phyloP scores from a whole-genome alignment of 2,329 filamentous ascomycete genomes.

The Ilyonectria sp. region DNA sequence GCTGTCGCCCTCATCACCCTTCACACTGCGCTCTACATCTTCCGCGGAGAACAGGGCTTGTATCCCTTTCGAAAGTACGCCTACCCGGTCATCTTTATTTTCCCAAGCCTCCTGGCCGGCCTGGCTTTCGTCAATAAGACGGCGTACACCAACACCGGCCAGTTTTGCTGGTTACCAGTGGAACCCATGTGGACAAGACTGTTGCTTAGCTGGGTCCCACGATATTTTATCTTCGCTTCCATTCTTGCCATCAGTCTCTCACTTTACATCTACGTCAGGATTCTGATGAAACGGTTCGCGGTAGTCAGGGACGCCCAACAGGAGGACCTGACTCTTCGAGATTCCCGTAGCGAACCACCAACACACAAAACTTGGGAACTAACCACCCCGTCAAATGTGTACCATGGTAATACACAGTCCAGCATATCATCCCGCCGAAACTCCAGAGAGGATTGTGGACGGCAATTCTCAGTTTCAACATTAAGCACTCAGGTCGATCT shows the following conservation, averaged over 20 bases:
- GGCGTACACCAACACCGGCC: constrained; percentile 74
- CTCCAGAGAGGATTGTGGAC: constrained; percentile 29
- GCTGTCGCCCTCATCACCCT: constrained; percentile 81
- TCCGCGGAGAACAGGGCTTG: constrained; percentile 75
- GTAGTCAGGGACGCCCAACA: constrained; percentile 27
- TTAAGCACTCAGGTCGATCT: constrained; percentile 35
- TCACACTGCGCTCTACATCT: constrained; percentile 81
- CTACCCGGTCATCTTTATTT: constrained; percentile 68
- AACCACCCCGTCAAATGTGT: constrained; percentile 50
- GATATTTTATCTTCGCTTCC: constrained; percentile 76
- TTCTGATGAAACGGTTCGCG: constrained; percentile 59
- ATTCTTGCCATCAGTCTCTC: constrained; percentile 77
- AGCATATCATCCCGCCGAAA: constrained; percentile 40
- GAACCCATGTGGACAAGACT: constrained; percentile 79
- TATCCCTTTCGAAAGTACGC: constrained; percentile 76
- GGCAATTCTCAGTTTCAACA: constrained; percentile 36
- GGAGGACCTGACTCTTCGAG: constrained; percentile 29
- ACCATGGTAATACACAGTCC: constrained; percentile 53
- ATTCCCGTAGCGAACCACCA: constrained; percentile 26
- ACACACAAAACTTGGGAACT: constrained; percentile 38
- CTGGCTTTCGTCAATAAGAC: constrained; percentile 74
- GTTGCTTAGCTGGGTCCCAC: constrained; percentile 80
- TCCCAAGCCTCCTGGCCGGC: constrained; percentile 73
- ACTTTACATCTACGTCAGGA: constrained; percentile 78
- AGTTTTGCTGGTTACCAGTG: constrained; percentile 79